Percentiles rank a stretch among this genome's conserved stretches.
Conservation (phyloP, 2,329 filamentous ascomycete species). For the Shiraia sp. region DNA sequence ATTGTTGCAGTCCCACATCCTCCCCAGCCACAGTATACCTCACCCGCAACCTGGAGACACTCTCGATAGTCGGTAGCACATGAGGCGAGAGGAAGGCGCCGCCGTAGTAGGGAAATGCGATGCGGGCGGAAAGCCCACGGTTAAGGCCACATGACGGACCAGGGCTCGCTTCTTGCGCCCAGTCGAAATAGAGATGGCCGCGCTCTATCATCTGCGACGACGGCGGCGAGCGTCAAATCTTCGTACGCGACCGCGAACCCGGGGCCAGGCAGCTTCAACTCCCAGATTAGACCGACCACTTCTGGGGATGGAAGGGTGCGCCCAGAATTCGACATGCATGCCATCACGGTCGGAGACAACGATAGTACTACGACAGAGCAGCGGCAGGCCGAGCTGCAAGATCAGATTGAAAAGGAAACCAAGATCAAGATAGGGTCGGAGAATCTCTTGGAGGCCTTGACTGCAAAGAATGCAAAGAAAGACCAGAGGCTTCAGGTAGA, state of each 20-base stretch:
- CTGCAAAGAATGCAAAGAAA: slow-evolving; percentile 93
- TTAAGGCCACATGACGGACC: slow-evolving; percentile 41
- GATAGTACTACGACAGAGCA: slow-evolving; percentile 67
- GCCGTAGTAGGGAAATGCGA: slow-evolving; percentile 40
- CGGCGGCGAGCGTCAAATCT: slow-evolving; percentile 62
- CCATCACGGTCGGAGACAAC: slow-evolving; percentile 62
- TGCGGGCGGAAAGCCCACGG: slow-evolving; percentile 42
- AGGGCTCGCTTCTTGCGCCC: slow-evolving; percentile 50
- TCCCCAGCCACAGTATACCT: slow-evolving; percentile 11
- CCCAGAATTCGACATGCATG: slow-evolving; percentile 60
- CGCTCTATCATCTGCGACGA: slow-evolving; percentile 56
- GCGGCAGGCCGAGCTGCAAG: slow-evolving; percentile 73
- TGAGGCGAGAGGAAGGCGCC: slow-evolving; percentile 38
- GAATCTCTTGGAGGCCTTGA: slow-evolving; percentile 93
- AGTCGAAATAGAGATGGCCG: slow-evolving; percentile 56
- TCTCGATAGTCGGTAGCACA: slow-evolving; percentile 29
- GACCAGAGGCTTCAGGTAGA: slow-evolving; percentile 63
- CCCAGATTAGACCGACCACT: slow-evolving; percentile 75
- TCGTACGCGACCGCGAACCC: slow-evolving; percentile 68
- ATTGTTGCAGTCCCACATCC: slow-evolving; percentile 11
- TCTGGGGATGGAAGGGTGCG: slow-evolving; percentile 65
- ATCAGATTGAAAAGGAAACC: slow-evolving; percentile 89
- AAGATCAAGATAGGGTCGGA: slow-evolving; percentile 98
- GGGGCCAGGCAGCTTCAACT: slow-evolving; percentile 79
- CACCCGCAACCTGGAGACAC: slow-evolving; percentile 18